phyloP scores from a whole-genome alignment of 1,139 yeast species.

The Petasospora fabianii region DNA sequence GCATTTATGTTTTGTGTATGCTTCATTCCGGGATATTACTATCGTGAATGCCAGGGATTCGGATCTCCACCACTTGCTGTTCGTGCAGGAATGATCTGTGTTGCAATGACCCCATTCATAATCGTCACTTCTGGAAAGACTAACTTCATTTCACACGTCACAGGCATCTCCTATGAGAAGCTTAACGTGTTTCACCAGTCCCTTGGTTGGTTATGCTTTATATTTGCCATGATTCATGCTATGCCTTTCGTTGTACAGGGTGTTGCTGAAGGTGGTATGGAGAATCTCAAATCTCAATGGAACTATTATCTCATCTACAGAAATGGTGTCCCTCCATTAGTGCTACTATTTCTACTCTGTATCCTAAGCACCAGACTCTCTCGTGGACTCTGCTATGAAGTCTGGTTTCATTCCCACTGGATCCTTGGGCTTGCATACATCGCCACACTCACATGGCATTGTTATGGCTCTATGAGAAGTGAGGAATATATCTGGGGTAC shows the following conservation, averaged over 20 bases:
- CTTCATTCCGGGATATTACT: conserved; percentile 51
- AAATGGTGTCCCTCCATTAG: conserved; percentile 43
- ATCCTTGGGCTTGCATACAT: conserved; percentile 51
- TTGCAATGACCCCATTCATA: conserved; percentile 51
- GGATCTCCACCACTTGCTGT: conserved; percentile 66
- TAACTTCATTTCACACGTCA: conserved; percentile 46
- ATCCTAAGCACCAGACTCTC: conserved; percentile 42
- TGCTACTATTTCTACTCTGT: conserved; percentile 45
- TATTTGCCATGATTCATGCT: conserved; percentile 50
- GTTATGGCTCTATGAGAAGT: conserved; percentile 36
- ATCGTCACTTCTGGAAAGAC: conserved; percentile 51
- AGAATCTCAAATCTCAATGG: conserved; percentile 14
- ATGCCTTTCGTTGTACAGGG: conserved; percentile 51
- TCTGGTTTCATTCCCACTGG: conserved; percentile 59
- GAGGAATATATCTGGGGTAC: conserved; percentile 54
- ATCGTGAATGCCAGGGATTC: conserved; percentile 52
- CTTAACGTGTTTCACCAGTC: conserved; percentile 47
- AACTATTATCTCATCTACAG: conserved; percentile 18
- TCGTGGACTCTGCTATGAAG: conserved; percentile 46
- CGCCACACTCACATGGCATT: conserved; percentile 52
- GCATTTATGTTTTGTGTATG: conserved; percentile 44
- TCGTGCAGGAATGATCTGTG: conserved; percentile 50
- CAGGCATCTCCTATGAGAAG: conserved; percentile 56
- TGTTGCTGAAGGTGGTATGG: conserved; percentile 47
- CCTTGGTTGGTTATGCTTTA: conserved; percentile 40